Percentiles rank a stretch among this genome's conserved stretches.
Conservation (phyloP, 2,329 filamentous ascomycete genomes). For the Plectosphaerella plurivora region DNA sequence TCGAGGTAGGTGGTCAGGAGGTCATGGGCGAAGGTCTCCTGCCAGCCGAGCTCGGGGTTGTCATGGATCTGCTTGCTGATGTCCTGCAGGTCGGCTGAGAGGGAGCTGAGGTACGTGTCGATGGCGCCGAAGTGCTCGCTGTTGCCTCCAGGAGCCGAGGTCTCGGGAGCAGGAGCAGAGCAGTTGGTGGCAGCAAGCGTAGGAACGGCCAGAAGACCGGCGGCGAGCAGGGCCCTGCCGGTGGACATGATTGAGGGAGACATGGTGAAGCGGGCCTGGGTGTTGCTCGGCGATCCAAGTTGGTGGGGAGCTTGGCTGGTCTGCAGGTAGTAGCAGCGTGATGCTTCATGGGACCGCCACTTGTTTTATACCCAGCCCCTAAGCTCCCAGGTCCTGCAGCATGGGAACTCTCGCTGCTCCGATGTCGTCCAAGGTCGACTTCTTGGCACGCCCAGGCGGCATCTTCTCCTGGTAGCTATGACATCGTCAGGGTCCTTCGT, state of each 20-base stretch:
- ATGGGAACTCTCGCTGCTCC: background rate
- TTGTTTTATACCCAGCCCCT: too few species aligned
- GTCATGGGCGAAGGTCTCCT: conserved; percentile 36
- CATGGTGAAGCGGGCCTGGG: too few species aligned
- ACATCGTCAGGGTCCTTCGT: background rate
- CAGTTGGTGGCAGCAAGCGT: background rate
- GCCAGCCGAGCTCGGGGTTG: conserved; percentile 36
- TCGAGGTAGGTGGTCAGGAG: conserved; percentile 31
- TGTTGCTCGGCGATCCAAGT: too few species aligned
- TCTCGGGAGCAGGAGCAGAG: background rate
- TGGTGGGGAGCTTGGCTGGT: too few species aligned
- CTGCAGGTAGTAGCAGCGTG: too few species aligned
- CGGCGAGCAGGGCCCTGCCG: background rate
- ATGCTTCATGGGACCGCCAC: too few species aligned
- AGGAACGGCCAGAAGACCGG: background rate
- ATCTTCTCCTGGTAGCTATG: background rate
- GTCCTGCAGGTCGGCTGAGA: conserved; percentile 21
- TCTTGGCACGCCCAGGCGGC: background rate
- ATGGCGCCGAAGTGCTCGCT: conserved; percentile 4
- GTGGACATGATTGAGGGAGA: background rate
- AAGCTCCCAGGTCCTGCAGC: too few species aligned
- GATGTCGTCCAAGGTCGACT: background rate
- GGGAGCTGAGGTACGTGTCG: conserved; percentile 11
- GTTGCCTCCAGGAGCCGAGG: background rate
- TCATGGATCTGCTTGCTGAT: conserved; percentile 38